Conservation (phyloP, 306 rosid genomes). For the Erythrophleum fordii region DNA sequence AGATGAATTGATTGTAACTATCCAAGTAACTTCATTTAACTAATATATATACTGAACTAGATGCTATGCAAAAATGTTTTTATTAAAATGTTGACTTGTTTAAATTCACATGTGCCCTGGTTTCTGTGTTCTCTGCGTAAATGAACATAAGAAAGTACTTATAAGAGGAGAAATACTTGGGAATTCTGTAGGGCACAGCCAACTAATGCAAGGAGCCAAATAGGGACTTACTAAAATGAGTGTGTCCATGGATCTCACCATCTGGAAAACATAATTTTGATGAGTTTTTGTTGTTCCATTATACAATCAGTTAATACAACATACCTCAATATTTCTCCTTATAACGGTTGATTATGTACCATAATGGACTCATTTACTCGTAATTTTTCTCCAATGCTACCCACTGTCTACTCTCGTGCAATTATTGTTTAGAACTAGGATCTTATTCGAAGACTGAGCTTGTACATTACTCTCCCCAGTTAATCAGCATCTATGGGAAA, state of each 20-base stretch:
- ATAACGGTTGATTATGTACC: neutral
- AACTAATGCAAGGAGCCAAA: neutral
- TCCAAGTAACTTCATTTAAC: neutral
- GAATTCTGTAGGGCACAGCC: no score
- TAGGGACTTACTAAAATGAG: neutral
- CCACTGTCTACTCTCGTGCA: neutral
- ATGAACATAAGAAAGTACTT: neutral
- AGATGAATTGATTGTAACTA: neutral
- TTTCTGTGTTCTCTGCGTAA: neutral
- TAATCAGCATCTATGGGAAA: slow-evolving; percentile 75
- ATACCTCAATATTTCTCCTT: neutral
- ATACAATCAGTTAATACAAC: neutral
- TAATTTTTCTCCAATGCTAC: neutral
- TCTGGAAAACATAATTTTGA: neutral
- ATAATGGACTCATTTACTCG: neutral
- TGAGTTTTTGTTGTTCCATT: neutral
- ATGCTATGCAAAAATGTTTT: neutral
- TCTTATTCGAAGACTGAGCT: slow-evolving; percentile 2
- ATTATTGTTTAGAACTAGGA: neutral
- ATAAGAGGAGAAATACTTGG: no score
- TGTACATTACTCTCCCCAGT: slow-evolving; percentile 48
- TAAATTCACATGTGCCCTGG: neutral
- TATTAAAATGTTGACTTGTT: no score
- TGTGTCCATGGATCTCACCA: neutral
- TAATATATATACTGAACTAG: neutral